These are phyloP conservation scores for Pinguiococcus pyrenoidosus DNA, from an alignment of 108 stramenopile species.

Conservation along the genomic window DNA sequence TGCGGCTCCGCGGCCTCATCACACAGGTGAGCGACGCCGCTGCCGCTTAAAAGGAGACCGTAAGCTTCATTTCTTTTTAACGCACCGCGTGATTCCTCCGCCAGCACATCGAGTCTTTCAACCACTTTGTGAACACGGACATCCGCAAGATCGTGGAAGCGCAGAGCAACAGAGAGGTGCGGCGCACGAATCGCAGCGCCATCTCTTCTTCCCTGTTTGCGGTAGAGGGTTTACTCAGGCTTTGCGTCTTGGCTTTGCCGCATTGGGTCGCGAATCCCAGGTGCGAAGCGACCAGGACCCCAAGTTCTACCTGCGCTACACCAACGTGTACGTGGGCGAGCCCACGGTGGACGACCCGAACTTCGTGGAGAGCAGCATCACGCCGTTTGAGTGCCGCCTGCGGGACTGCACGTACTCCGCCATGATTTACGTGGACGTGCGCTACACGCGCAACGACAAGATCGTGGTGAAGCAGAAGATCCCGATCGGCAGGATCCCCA, in stretches of 20 bases:
- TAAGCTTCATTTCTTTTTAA: not conserved
- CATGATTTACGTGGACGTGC: constrained; percentile 90
- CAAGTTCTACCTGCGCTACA: constrained; percentile 84
- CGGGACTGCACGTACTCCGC: constrained; percentile 95
- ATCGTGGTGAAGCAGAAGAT: constrained; percentile 64
- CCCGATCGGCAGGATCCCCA: constrained; percentile 54
- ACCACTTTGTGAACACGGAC: constrained; percentile 89
- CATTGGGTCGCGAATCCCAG: too few relatives aligned
- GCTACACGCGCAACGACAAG: constrained; percentile 81
- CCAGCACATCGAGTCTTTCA: constrained; percentile 95
- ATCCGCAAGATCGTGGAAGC: constrained; percentile 67
- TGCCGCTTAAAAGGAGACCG: not conserved
- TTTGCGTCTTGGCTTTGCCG: too few relatives aligned
- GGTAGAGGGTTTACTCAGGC: too few relatives aligned
- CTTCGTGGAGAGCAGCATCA: constrained; percentile 40
- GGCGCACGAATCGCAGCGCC: too few relatives aligned
- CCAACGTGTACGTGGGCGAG: constrained; percentile 84
- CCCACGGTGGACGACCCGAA: constrained; percentile 81
- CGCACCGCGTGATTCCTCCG: constrained; percentile 3
- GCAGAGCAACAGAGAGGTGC: constrained; percentile 17
- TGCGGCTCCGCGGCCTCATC: constrained; percentile 77
- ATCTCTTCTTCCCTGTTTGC: too few relatives aligned
- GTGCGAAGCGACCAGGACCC: constrained; percentile 84
- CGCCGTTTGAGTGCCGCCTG: constrained; percentile 90
- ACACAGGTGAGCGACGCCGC: not conserved